Evolutionary conservation across 176 grass and related monocot species (phyloP).

Genomic region (Tillandsia fasciculata): DNA sequence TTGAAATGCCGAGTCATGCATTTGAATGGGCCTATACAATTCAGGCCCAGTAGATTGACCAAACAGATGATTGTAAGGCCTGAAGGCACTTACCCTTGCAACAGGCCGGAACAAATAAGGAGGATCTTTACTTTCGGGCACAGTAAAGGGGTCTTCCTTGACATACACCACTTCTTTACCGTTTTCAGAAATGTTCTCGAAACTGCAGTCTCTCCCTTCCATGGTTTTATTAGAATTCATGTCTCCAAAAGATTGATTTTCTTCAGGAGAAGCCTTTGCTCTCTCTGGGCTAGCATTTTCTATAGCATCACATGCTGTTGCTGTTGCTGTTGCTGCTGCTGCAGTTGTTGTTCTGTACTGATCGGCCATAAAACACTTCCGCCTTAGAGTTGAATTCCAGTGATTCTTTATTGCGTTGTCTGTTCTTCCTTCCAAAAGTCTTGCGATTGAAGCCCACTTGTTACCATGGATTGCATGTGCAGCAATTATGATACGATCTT

Average conservation of each 20-base stretch:
- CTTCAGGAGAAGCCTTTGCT: conserved; percentile 37
- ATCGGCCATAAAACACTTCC: conserved; percentile 33
- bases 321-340: too few species aligned
- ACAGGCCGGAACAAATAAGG: conserved; percentile 55
- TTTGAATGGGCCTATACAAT: conserved; percentile 14
- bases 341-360: conserved; percentile 18
- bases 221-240: conserved; percentile 33
- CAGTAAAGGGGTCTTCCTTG: conserved; percentile 4
- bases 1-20: conserved; percentile 19
- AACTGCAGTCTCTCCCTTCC: conserved; percentile 28
- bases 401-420: conserved; percentile 98
- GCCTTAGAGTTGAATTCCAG: conserved; percentile 95
- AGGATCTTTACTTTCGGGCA: conserved; percentile 35
- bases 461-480: conserved; percentile 88
- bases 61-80: conserved; percentile 36
- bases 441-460: conserved; percentile 84
- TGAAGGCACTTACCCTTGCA: conserved; percentile 76
- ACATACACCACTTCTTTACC: conserved; percentile 13
- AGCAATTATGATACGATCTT: conserved; percentile 72
- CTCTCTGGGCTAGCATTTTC: conserved; percentile 28
- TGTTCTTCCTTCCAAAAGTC: conserved; percentile 84
- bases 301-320: conserved; percentile 14
- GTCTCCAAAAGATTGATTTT: conserved; percentile 27
- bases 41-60: conserved; percentile 21
- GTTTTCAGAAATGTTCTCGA: conserved; percentile 28